Conservation (phyloP, 1,284 basidiomycete genomes). For the Moesziomyces sp. region DNA sequence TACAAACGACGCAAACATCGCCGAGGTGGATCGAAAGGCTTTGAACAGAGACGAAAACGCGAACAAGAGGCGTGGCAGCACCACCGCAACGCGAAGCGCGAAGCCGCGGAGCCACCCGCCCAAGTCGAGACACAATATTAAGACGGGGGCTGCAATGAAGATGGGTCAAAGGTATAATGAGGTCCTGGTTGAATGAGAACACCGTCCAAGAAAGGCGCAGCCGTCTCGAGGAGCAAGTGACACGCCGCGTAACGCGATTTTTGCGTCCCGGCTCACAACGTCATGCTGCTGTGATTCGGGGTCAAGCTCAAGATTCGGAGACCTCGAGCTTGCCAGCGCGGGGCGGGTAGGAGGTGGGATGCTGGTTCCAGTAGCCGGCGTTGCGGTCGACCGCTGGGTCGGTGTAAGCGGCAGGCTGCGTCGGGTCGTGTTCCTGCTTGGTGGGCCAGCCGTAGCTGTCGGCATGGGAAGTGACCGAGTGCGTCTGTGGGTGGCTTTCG, state of each 20-base stretch:
- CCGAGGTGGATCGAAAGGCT: background rate
- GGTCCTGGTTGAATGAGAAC: background rate
- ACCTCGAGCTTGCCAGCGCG: conserved; percentile 37
- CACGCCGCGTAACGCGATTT: too few relatives aligned
- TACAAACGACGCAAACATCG: conserved; percentile 5
- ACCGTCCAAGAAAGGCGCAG: background rate
- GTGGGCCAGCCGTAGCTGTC: conserved; percentile 46
- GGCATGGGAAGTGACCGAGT: conserved; percentile 25
- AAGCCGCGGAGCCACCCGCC: background rate
- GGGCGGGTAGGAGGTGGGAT: conserved; percentile 32
- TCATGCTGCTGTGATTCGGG: background rate
- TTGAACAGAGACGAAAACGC: background rate
- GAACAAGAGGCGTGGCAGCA: background rate
- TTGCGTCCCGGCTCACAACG: too few relatives aligned
- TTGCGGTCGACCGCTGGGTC: conserved; percentile 33
- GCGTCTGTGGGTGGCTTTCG: conserved; percentile 29
- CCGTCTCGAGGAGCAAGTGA: too few relatives aligned
- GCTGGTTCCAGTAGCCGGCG: conserved; percentile 44
- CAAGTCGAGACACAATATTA: background rate
- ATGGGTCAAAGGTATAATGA: background rate
- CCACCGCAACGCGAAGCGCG: background rate
- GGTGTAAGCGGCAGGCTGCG: conserved; percentile 65
- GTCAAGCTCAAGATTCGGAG: conserved; percentile 16
- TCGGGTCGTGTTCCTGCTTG: conserved; percentile 70
- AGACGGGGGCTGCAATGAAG: background rate